phyloP scores from a whole-genome alignment of 176 grass and related monocot species.

The Guadua angustifolia region DNA sequence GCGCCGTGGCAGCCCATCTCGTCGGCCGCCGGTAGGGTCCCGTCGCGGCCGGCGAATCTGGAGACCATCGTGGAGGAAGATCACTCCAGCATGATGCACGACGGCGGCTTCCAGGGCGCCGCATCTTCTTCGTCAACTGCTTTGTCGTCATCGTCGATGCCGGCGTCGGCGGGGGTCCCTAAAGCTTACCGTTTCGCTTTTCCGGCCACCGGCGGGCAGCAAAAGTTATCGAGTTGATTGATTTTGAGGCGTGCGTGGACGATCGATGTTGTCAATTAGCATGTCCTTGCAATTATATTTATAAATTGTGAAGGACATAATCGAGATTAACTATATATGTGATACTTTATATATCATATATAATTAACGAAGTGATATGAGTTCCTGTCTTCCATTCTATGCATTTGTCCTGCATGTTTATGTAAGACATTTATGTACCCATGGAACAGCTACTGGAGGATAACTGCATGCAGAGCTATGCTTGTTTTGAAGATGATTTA shows the following conservation, averaged over 20 bases:
- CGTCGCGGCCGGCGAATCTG: constrained; percentile 22
- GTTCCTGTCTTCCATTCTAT: not conserved
- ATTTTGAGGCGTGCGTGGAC: not conserved
- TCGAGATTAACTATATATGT: constrained; percentile 6
- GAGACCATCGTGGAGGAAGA: constrained; percentile 64
- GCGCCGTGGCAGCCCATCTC: constrained; percentile 47
- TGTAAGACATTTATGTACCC: too few species aligned
- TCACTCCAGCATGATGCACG: not conserved
- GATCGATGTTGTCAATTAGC: not conserved
- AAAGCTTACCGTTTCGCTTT: constrained; percentile 4
- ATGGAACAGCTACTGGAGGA: too few species aligned
- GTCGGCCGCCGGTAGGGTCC: not conserved
- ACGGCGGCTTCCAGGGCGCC: not conserved
- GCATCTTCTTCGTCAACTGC: not conserved
- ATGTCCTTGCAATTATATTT: constrained; percentile 20
- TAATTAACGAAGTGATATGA: not conserved
- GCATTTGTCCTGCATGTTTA: too few species aligned
- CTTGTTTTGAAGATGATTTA: too few species aligned
- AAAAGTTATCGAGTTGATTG: not conserved
- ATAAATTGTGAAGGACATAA: not conserved
- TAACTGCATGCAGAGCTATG: too few species aligned
- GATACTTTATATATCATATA: not conserved
- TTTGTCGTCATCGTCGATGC: not conserved
- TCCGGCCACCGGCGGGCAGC: not conserved
- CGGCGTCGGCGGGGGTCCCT: not conserved